Evolutionary conservation across 2,329 filamentous ascomycete species (phyloP).

Genomic region (Arthroderma sp.): DNA sequence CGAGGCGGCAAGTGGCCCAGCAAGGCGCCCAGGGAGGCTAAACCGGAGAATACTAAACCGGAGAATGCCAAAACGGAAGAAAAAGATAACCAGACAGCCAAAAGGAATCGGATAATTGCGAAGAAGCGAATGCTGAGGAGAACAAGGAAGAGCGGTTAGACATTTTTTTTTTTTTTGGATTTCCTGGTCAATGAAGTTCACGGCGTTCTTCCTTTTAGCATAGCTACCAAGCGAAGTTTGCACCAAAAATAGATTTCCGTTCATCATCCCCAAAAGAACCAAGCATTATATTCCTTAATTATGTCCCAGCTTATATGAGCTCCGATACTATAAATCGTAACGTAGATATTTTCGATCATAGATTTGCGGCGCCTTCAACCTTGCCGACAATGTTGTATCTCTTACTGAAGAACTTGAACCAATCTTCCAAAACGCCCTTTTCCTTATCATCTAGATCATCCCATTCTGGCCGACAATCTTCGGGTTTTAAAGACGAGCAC

Average conservation of each 20-base stretch:
- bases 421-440: constrained; percentile 74
- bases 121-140: constrained; percentile 67
- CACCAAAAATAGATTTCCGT: no score
- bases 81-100: constrained; percentile 43
- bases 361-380: constrained; percentile 28
- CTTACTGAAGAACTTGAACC: constrained; percentile 94
- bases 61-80: constrained; percentile 17
- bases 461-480: constrained; percentile 76
- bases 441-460: constrained; percentile 71
- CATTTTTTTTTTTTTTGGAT: not conserved
- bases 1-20: constrained; percentile 10
- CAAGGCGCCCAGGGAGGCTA: constrained; percentile 9
- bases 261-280: no score
- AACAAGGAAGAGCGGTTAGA: constrained; percentile 37
- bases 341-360: constrained; percentile 9
- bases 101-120: constrained; percentile 65
- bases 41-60: constrained; percentile 12
- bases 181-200: no score
- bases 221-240: no score
- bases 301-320: not conserved
- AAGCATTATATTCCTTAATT: not conserved
- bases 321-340: no score
- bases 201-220: no score
- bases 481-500: constrained; percentile 69
- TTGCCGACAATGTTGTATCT: constrained; percentile 66